Evolutionary conservation across 2,329 filamentous ascomycete species (phyloP).

Genomic region (Apiospora rasikravindrae): DNA sequence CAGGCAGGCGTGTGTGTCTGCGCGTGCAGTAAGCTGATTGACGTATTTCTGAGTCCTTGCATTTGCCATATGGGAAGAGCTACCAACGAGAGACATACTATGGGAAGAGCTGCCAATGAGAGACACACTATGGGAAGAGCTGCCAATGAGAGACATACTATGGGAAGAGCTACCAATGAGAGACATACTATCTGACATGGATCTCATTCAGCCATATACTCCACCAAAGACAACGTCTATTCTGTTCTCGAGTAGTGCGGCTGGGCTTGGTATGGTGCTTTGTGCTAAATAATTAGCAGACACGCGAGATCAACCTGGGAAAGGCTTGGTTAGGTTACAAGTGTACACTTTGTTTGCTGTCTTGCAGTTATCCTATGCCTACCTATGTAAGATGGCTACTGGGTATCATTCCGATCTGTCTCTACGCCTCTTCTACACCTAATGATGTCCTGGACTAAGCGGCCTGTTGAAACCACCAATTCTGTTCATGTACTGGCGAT

Average conservation of each 20-base stretch:
- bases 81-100: background rate
- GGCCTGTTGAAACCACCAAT: slow-evolving; percentile 82
- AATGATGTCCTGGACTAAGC: slow-evolving; percentile 59
- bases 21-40: background rate
- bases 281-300: background rate
- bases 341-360: background rate
- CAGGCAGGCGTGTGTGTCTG: background rate
- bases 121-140: background rate
- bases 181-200: background rate
- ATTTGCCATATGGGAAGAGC: background rate
- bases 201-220: background rate
- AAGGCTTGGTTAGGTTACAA: background rate
- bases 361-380: background rate
- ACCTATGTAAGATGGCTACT: background rate
- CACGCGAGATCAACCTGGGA: background rate
- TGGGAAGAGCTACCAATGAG: background rate
- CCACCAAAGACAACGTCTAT: background rate
- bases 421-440: slow-evolving; percentile 17
- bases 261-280: background rate
- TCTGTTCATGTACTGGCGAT: slow-evolving; percentile 96
- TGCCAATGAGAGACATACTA: too few species aligned
- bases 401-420: slow-evolving; percentile 11
- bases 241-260: background rate
- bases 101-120: background rate
- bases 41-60: background rate